Evolutionary conservation across 495 filamentous ascomycete genomes (phyloP).

Genomic region (Mytilinidion resinicola): DNA sequence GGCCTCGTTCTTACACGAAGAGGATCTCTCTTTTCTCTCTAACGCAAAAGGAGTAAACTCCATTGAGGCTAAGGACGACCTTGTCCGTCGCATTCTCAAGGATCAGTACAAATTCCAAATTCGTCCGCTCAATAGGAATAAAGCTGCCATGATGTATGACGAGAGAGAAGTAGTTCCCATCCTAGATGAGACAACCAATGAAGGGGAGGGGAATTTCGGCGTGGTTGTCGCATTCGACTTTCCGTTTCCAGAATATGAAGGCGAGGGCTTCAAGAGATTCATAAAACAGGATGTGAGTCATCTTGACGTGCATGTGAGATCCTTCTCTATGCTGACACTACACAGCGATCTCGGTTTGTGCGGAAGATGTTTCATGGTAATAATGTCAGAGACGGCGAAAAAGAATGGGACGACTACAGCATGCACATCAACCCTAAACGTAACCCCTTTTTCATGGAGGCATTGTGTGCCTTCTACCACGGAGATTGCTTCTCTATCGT

Average conservation of each 20-base stretch:
- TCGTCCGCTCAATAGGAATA: neutral
- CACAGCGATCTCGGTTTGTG: neutral
- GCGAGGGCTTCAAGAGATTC: neutral
- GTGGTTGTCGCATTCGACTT: neutral
- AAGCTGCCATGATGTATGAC: neutral
- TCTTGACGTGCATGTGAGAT: no score
- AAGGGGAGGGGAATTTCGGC: neutral
- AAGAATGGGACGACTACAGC: neutral
- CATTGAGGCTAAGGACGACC: neutral
- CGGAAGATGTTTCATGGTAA: neutral
- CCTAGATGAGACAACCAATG: neutral
- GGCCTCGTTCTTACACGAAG: neutral
- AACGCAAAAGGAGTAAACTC: neutral
- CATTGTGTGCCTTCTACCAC: neutral
- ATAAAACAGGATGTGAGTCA: neutral
- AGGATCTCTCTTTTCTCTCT: neutral
- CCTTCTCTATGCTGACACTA: neutral
- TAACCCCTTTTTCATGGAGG: neutral
- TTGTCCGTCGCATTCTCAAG: neutral
- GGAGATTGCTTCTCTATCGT: neutral
- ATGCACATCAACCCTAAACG: neutral
- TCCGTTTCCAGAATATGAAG: neutral
- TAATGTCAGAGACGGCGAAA: neutral
- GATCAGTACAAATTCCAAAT: neutral
- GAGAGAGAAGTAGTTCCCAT: neutral